Percentiles rank a stretch among this genome's conserved stretches.
Evolutionary conservation across 2,329 filamentous ascomycete genomes (phyloP).

Genomic region (Trichoderma citrinoviride): DNA sequence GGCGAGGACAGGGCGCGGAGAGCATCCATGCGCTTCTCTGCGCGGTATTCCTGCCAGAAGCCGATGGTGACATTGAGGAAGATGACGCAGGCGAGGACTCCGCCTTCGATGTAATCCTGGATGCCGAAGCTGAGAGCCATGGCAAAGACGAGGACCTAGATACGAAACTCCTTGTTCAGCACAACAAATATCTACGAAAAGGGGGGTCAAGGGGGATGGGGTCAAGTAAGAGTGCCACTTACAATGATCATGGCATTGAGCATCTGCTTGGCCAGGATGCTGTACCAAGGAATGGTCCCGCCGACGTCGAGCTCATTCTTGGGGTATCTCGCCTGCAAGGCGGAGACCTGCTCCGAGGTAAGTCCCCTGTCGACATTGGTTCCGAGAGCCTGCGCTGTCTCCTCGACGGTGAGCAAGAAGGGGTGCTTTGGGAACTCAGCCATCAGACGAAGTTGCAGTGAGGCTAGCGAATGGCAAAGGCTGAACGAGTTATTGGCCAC

Average conservation of each 20-base stretch:
- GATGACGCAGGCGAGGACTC: slow-evolving; percentile 65
- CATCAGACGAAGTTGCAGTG: slow-evolving; percentile 21
- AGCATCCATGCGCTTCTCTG: slow-evolving; percentile 66
- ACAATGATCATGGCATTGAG: slow-evolving; percentile 76
- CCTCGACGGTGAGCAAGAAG: slow-evolving; percentile 58
- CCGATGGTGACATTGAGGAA: slow-evolving; percentile 67
- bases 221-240: slow-evolving; percentile 29
- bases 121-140: slow-evolving; percentile 71
- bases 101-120: slow-evolving; percentile 64
- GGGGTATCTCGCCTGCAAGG: slow-evolving; percentile 59
- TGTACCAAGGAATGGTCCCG: slow-evolving; percentile 65
- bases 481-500: neutral
- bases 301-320: slow-evolving; percentile 69
- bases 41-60: slow-evolving; percentile 62
- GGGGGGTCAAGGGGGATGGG: neutral
- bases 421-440: slow-evolving; percentile 53
- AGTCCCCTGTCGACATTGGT: slow-evolving; percentile 68
- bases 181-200: neutral
- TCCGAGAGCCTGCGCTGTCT: slow-evolving; percentile 60
- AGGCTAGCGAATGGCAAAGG: too few species aligned
- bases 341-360: slow-evolving; percentile 55
- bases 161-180: too few species aligned
- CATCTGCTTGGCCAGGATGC: slow-evolving; percentile 69
- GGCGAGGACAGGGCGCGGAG: slow-evolving; percentile 60
- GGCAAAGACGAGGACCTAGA: slow-evolving; percentile 71